Evolutionary conservation across 2,329 filamentous ascomycete species (phyloP), one percentile per base, ranked within the genome.

Genomic region (Penicillium sp.): DNA sequence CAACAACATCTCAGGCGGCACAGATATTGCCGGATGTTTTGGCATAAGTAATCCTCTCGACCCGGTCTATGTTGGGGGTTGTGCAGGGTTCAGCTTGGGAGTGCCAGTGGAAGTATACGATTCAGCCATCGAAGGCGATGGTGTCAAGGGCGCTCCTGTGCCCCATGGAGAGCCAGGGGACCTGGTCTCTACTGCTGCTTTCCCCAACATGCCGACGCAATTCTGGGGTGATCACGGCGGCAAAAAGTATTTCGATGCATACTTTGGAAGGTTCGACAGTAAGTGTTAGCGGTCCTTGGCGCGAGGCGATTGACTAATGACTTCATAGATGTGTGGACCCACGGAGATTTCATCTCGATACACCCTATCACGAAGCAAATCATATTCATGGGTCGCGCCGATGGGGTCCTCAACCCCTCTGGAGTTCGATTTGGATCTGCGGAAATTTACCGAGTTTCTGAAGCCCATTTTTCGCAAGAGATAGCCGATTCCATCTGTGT

Each of bases 361-460:
- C 85, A 93, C 66, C 89, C 89, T 0, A 61, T 74, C 4, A 92
- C 89, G 1, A 82, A 84, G 6, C 82, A 84, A 51, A 51, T 72
- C 4, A 52, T 66, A 8, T 67, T 74, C 44, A 65, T 70, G 23
- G 72, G 72, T 14, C 65, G 69, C 15, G 63, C 81, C 5, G 90
- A 94, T 66, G 90, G 89, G 12, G 89, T 94, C 2, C 75, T 94
- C 49, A 94, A 94, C 67, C 90, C 90, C 0, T 86, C 82, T 6
- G 90, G 90, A 0, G 85, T 94, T 11, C 81, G 90, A 0, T 95
- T 94, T 65, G 90, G 90, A 0, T 89, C 85, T 4, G 86, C 89
- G 0, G 90, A 94, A 71, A 88, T 94, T 31, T 95, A 94, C 71
- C 82, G 81, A 12, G 87, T 92, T 1, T 72, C 92, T 4, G 73